Evolutionary conservation across 1,284 basidiomycete genomes (phyloP).

Genomic region (Erythrobasidium hasegawianum): DNA sequence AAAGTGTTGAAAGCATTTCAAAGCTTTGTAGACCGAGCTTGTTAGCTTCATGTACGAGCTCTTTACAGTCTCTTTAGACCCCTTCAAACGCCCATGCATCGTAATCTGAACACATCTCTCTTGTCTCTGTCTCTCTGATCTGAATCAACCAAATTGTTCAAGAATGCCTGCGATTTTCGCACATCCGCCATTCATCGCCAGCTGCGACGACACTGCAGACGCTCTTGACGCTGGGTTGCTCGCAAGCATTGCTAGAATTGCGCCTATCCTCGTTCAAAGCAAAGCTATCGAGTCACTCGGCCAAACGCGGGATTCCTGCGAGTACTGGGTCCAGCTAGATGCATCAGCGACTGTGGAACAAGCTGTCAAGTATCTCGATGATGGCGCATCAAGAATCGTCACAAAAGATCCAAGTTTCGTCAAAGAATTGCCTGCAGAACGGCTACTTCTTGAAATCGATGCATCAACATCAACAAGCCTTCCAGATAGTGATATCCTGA

Average conservation of each 20-base stretch:
- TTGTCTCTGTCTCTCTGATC: background rate
- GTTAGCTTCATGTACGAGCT: too few species aligned
- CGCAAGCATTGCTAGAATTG: slow-evolving; percentile 64
- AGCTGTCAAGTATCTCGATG: slow-evolving; percentile 65
- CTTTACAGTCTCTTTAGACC: too few species aligned
- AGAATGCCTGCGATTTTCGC: slow-evolving; percentile 32
- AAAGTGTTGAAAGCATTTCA: too few species aligned
- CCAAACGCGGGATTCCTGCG: slow-evolving; percentile 44
- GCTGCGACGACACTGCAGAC: slow-evolving; percentile 47
- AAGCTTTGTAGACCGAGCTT: too few species aligned
- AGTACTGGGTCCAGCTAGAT: slow-evolving; percentile 61
- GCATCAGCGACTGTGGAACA: slow-evolving; percentile 55
- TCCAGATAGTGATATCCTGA: slow-evolving; percentile 50
- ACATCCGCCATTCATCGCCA: slow-evolving; percentile 50
- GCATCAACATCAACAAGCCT: slow-evolving; percentile 68
- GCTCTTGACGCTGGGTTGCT: slow-evolving; percentile 53
- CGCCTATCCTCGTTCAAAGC: slow-evolving; percentile 64
- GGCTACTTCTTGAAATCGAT: slow-evolving; percentile 69
- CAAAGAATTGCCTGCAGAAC: slow-evolving; percentile 59
- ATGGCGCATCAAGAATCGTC: slow-evolving; percentile 68
- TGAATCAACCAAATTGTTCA: background rate
- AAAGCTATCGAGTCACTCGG: slow-evolving; percentile 35
- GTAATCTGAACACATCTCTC: too few species aligned
- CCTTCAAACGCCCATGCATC: too few species aligned
- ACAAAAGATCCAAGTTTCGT: slow-evolving; percentile 39